These are phyloP conservation scores for Gaillardinia entomophila DNA, from an alignment of 805 yeast genomes.

Conservation along the genomic window DNA sequence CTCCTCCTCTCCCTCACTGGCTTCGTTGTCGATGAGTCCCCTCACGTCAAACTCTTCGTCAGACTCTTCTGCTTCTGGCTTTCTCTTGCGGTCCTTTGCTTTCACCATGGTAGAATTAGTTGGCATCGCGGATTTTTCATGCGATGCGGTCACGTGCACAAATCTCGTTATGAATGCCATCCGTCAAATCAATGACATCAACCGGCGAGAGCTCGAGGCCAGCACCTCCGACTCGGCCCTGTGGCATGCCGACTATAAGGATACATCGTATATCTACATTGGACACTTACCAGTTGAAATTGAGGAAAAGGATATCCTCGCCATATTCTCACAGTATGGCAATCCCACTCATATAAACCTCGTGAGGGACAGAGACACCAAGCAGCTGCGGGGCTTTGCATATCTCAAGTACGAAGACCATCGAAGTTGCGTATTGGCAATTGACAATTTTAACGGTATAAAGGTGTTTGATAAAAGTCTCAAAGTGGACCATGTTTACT, in stretches of 20 bases:
- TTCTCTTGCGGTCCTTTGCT: slow-evolving; percentile 2
- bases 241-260: slow-evolving; percentile 84
- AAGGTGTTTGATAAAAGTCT: slow-evolving; percentile 43
- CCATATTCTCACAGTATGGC: slow-evolving; percentile 86
- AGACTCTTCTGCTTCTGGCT: slow-evolving; percentile 16
- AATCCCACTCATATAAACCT: slow-evolving; percentile 72
- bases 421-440: slow-evolving; percentile 74
- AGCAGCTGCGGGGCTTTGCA: slow-evolving; percentile 69
- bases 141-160: neutral
- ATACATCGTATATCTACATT: slow-evolving; percentile 72
- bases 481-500: slow-evolving; percentile 70
- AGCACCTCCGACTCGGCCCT: slow-evolving; percentile 60
- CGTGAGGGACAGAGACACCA: slow-evolving; percentile 54
- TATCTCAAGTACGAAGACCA: slow-evolving; percentile 80
- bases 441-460: slow-evolving; percentile 80
- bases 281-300: slow-evolving; percentile 63
- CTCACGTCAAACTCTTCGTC: slow-evolving; percentile 28
- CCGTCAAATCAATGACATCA: slow-evolving; percentile 48
- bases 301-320: slow-evolving; percentile 69
- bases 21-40: slow-evolving; percentile 40
- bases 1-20: slow-evolving; percentile 25
- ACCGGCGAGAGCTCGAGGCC: slow-evolving; percentile 59
- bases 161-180: slow-evolving; percentile 28
- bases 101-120: neutral
- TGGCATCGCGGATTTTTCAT: neutral